phyloP scores from a whole-genome alignment of 2,329 filamentous ascomycete species.

The Calonectria pseudoturangicola region DNA sequence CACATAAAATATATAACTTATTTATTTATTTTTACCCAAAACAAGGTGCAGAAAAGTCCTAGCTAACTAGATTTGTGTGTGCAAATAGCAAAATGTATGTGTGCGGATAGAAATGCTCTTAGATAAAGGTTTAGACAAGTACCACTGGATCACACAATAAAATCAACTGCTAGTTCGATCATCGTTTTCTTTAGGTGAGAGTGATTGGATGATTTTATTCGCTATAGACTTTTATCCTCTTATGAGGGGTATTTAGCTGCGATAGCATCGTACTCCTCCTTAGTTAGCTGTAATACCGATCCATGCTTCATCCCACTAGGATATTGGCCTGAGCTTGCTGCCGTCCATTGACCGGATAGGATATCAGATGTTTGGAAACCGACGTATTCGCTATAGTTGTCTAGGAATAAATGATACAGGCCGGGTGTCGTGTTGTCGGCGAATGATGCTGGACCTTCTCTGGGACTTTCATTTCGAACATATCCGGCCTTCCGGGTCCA shows the following conservation, averaged over 20 bases:
- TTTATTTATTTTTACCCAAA: no score
- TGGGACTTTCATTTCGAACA: constrained; percentile 56
- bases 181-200: no score
- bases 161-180: no score
- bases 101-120: no score
- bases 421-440: constrained; percentile 60
- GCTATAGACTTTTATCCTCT: no score
- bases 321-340: constrained; percentile 61
- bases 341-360: constrained; percentile 53
- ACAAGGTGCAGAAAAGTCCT: no score
- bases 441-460: constrained; percentile 63
- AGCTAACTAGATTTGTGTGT: no score
- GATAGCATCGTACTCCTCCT: constrained; percentile 62
- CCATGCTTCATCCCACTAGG: constrained; percentile 69
- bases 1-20: no score
- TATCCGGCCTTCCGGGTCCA: constrained; percentile 65
- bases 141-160: no score
- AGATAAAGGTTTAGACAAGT: no score
- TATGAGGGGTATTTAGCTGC: constrained; percentile 42
- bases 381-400: constrained; percentile 66
- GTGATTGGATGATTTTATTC: not conserved
- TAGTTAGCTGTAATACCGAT: constrained; percentile 65
- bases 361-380: constrained; percentile 66
- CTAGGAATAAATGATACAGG: constrained; percentile 64
- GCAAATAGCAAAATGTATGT: no score